A percentile compares a stretch with the other conserved stretches of the same genome.
Evolutionary conservation across 805 yeast genomes (phyloP).

Genomic region (Starmerella asiatica): DNA sequence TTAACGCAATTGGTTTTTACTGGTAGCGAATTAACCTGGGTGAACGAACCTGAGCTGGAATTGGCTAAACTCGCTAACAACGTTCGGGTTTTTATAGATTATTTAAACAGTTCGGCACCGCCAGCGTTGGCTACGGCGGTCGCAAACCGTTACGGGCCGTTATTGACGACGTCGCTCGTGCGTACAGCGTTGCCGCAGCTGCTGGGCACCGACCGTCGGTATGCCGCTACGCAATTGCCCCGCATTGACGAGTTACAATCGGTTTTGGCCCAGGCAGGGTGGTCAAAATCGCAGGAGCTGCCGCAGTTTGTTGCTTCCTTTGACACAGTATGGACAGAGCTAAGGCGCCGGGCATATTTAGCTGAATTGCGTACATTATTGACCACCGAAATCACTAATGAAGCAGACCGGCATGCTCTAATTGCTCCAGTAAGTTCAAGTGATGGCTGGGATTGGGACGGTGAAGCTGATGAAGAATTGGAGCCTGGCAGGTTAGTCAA

Average conservation of each 20-base stretch:
- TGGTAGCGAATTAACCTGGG: background rate
- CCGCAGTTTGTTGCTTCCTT: constrained; percentile 9
- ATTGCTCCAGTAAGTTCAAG: too few species aligned
- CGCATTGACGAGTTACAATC: too few species aligned
- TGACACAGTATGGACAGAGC: constrained; percentile 7
- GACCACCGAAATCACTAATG: too few species aligned
- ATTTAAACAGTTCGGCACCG: background rate
- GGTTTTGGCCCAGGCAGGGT: too few species aligned
- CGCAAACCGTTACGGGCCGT: constrained; percentile 7
- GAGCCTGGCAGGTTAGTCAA: constrained; percentile 6
- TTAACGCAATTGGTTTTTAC: background rate
- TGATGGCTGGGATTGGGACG: constrained; percentile 22
- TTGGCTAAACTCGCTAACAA: background rate
- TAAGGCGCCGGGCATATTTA: constrained; percentile 9
- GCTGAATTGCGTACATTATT: constrained; percentile 10
- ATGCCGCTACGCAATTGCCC: too few species aligned
- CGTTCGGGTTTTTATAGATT: background rate
- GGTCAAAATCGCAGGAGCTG: constrained; percentile 9
- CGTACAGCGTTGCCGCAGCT: constrained; percentile 11
- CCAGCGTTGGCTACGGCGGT: background rate
- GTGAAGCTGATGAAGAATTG: constrained; percentile 16
- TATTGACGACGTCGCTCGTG: constrained; percentile 5
- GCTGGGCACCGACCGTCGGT: constrained; percentile 1
- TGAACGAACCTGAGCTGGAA: too few species aligned
- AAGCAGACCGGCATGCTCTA: too few species aligned